Evolutionary conservation across 345 rosid species (phyloP).

Genomic region (Combretum micranthum): DNA sequence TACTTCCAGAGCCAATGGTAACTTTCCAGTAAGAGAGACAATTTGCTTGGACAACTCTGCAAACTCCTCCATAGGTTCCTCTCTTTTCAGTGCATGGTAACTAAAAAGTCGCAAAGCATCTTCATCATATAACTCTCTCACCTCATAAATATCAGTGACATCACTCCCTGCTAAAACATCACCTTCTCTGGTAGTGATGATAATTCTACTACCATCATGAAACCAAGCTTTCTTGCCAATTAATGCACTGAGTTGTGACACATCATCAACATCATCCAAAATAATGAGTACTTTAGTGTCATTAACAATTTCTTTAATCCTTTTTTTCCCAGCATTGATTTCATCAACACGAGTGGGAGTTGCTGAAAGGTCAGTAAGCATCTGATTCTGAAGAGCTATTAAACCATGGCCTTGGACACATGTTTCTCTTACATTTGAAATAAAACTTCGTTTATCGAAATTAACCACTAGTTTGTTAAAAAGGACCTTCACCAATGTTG

Average conservation of each 20-base stretch:
- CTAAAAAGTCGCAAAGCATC: slow-evolving; percentile 47
- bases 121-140: slow-evolving; percentile 26
- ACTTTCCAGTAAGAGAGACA: slow-evolving; percentile 31
- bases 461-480: slow-evolving; percentile 22
- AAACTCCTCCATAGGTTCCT: slow-evolving; percentile 29
- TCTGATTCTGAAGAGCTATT: slow-evolving; percentile 29
- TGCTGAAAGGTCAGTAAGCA: slow-evolving; percentile 22
- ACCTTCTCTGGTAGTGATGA: slow-evolving; percentile 54
- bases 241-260: slow-evolving; percentile 33
- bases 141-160: slow-evolving; percentile 35
- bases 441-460: slow-evolving; percentile 20
- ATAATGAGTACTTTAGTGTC: slow-evolving; percentile 37
- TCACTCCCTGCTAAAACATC: slow-evolving; percentile 19
- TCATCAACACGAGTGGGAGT: slow-evolving; percentile 1
- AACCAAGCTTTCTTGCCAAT: slow-evolving; percentile 40
- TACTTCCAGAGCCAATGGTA: slow-evolving; percentile 70
- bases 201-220: slow-evolving; percentile 38
- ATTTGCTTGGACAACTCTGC: slow-evolving; percentile 28
- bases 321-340: slow-evolving; percentile 11
- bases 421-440: slow-evolving; percentile 26
- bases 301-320: slow-evolving; percentile 13
- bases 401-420: slow-evolving; percentile 19
- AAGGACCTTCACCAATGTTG: slow-evolving; percentile 33
- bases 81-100: slow-evolving; percentile 51
- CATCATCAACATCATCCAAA: slow-evolving; percentile 51